These are phyloP conservation scores for Neurospora sp. DNA, from an alignment of 495 filamentous ascomycete species.

Conservation along the genomic window DNA sequence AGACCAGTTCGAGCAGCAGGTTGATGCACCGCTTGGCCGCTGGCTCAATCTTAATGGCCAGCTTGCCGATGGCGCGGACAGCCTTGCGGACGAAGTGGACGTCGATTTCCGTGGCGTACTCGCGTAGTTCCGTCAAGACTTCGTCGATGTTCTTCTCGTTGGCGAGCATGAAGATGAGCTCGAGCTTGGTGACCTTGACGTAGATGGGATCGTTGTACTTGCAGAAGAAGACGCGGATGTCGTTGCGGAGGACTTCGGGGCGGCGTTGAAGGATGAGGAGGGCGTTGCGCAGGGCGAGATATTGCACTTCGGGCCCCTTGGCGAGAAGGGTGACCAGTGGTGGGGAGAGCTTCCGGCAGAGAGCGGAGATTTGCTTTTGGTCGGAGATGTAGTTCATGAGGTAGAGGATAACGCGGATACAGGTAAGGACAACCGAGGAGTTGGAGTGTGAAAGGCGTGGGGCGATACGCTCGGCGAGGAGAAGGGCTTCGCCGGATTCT, in stretches of 20 bases:
- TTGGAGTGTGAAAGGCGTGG: conserved; percentile 94
- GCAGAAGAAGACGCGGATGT: conserved; percentile 97
- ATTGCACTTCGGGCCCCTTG: conserved; percentile 93
- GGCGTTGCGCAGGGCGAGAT: conserved; percentile 92
- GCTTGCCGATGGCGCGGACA: conserved; percentile 91
- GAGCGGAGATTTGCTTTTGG: conserved; percentile 76
- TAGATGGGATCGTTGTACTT: conserved; percentile 99
- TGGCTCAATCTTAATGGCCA: conserved; percentile 94
- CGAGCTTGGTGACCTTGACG: conserved; percentile 93
- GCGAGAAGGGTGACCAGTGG: conserved; percentile 96
- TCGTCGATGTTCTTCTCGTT: conserved; percentile 97
- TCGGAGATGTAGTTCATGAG: conserved; percentile 98
- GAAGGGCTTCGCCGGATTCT: conserved; percentile 72
- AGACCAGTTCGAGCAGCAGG: conserved; percentile 82
- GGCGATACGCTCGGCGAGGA: conserved; percentile 87
- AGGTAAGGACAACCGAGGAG: conserved; percentile 91
- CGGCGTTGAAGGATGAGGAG: conserved; percentile 92
- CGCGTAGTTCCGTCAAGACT: conserved; percentile 84
- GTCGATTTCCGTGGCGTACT: conserved; percentile 95
- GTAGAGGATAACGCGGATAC: conserved; percentile 90
- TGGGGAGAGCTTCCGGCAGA: conserved; percentile 90
- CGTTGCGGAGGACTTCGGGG: conserved; percentile 92
- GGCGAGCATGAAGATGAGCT: conserved; percentile 99
- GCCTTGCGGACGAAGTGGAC: conserved; percentile 97
- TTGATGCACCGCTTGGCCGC: conserved; percentile 94